Base-by-base conservation (phyloP, 805 yeast species). In the Ogataea populi-albae region DNA sequence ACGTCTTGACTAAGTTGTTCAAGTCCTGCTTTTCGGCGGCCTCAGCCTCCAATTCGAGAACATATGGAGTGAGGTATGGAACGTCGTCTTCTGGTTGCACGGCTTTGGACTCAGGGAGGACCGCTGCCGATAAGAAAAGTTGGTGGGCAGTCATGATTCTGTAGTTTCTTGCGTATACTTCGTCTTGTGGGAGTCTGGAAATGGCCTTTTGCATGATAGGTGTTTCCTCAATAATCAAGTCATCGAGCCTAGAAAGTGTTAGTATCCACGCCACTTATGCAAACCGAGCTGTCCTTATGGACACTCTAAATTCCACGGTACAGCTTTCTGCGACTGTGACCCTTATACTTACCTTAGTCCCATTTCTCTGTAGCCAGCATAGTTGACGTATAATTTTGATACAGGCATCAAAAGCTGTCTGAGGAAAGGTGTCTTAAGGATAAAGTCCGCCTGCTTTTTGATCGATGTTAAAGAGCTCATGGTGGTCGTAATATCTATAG, bases 31-130 rank as follows among this genome's bases (percentile, higher is more conserved):
- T 87, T 73, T 93, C 98, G 47, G 75, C 71, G 32, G 80, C 82
- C 66, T 86, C 97, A 54, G 86, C 86, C 72, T 93, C 98, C 44
- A 91, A 94, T 73, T 93, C 97, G 58, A 89, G 75, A 45, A 93
- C 70, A 71, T 84, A 85, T 52, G 96, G 97, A 41, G 85, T 66
- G 59, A 93, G 73, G 70, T 88, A 89, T 52, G 84, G 84, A 39
- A 66, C 65, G 64, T 86, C 95, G 45, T 91, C 91, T 57, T 79
- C 86, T 20, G 87, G 77, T 62, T 79, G 77, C 45, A 86, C 70
- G 54, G 81, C 83, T 67, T 91, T 81, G 57, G 75, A 74, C 45
- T 77, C 72, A 55, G 98, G 95, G 55, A 93, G 75, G 43, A 93
- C 66, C 57, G 85, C 88, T 64, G 87, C 95, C 38, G 89, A 72